These are phyloP conservation scores for Hydrangea macrophylla DNA, from an alignment of 148 eudicot species.

Conservation along the genomic window DNA sequence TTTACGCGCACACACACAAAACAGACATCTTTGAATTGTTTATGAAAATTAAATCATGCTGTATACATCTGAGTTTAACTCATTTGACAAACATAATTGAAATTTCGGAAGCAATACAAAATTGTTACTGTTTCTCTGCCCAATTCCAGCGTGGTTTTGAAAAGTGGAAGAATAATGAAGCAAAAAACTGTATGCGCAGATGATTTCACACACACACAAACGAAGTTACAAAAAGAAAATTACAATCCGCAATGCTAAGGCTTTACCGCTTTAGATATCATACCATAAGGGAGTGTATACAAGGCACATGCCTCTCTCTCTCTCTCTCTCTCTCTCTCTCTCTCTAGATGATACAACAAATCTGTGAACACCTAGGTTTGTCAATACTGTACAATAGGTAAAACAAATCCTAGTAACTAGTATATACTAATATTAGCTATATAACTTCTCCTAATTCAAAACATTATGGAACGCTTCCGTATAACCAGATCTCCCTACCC, in stretches of 20 bases:
- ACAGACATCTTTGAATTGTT: too few species aligned
- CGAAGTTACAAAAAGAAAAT: not conserved
- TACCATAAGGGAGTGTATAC: conserved; percentile 8
- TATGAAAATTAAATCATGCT: too few species aligned
- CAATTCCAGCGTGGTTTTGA: too few species aligned
- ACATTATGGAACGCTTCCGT: not conserved
- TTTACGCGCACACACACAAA: too few species aligned
- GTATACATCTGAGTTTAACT: too few species aligned
- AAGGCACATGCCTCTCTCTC: conserved; percentile 10
- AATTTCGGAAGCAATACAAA: too few species aligned
- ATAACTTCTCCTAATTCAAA: not conserved
- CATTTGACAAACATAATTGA: too few species aligned
- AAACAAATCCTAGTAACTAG: conserved; percentile 5
- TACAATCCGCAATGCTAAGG: not conserved
- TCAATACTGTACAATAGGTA: not conserved
- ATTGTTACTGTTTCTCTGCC: too few species aligned
- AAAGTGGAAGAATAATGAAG: too few species aligned
- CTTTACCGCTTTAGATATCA: not conserved
- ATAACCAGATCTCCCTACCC: not conserved
- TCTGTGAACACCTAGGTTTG: not conserved
- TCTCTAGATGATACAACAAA: conserved; percentile 13
- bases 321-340: conserved; percentile 4
- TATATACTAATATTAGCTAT: not conserved
- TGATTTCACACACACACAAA: too few species aligned
- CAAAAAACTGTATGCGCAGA: not conserved